phyloP scores from a whole-genome alignment of 2,329 filamentous ascomycete genomes.

The Hymenotorrendiella dingleyae region DNA sequence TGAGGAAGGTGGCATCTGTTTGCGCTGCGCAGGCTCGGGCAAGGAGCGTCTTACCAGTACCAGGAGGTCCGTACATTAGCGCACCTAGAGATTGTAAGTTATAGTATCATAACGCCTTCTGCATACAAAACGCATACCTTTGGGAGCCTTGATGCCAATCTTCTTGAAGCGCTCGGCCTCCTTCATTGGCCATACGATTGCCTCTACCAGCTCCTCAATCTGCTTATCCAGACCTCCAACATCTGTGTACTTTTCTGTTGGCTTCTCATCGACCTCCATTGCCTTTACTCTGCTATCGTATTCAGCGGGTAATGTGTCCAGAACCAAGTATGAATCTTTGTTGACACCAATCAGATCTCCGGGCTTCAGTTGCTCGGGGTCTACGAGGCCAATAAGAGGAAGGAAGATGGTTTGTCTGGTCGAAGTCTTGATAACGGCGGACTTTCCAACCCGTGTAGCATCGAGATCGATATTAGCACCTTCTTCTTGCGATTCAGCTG shows the following conservation, averaged over 20 bases:
- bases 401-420: constrained; percentile 98
- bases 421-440: constrained; percentile 98
- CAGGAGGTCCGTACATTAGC: constrained; percentile 93
- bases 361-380: constrained; percentile 90
- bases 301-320: constrained; percentile 94
- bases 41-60: constrained; percentile 85
- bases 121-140: constrained; percentile 57
- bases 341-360: constrained; percentile 97
- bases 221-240: constrained; percentile 97
- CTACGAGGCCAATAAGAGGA: constrained; percentile 91
- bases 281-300: constrained; percentile 99
- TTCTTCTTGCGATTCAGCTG: constrained; percentile 91
- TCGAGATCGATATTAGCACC: constrained; percentile 98
- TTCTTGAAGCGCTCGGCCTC: constrained; percentile 99
- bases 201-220: constrained; percentile 97
- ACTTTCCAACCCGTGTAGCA: constrained; percentile 93
- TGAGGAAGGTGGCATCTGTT: constrained; percentile 97
- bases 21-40: constrained; percentile 95
- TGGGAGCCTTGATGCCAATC: constrained; percentile 98
- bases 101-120: neutral
- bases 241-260: constrained; percentile 97
- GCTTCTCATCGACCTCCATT: constrained; percentile 99
- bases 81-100: constrained; percentile 58
- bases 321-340: constrained; percentile 95
- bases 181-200: constrained; percentile 99